Conservation (phyloP, 2,329 filamentous ascomycete genomes). For the Dactylonectria macrodidyma region DNA sequence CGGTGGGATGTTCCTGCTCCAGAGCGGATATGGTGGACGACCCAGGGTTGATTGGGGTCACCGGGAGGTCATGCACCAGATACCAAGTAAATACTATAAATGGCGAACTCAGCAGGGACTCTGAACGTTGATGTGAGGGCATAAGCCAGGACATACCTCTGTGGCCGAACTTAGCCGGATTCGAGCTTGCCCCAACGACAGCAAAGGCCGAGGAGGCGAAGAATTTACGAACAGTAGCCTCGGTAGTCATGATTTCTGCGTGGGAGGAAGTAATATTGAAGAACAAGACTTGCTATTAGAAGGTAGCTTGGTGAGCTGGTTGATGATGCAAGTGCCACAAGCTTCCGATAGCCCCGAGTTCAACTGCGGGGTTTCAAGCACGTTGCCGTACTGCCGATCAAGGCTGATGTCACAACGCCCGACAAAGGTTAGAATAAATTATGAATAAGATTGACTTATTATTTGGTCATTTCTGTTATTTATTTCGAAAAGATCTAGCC, state of each 20-base stretch:
- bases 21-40: constrained; percentile 74
- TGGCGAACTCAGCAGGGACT: constrained; percentile 15
- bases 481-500: too few species aligned
- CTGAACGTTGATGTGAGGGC: neutral
- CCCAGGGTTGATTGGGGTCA: constrained; percentile 87
- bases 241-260: constrained; percentile 70
- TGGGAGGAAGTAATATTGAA: neutral
- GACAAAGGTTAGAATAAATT: constrained; percentile 5
- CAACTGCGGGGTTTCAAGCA: constrained; percentile 41
- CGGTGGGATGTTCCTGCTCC: constrained; percentile 72
- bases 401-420: constrained; percentile 1
- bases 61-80: constrained; percentile 79
- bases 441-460: neutral
- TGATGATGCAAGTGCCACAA: constrained; percentile 31
- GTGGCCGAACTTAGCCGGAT: constrained; percentile 89
- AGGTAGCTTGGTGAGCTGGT: neutral
- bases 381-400: constrained; percentile 37
- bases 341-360: constrained; percentile 32
- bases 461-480: neutral
- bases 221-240: constrained; percentile 82
- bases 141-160: constrained; percentile 71
- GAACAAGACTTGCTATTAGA: neutral
- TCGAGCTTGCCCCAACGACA: constrained; percentile 90
- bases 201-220: constrained; percentile 86
- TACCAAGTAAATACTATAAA: constrained; percentile 90